Evolutionary conservation across 176 grass and related monocot genomes (phyloP).

Genomic region (Calamus simplicifolius): DNA sequence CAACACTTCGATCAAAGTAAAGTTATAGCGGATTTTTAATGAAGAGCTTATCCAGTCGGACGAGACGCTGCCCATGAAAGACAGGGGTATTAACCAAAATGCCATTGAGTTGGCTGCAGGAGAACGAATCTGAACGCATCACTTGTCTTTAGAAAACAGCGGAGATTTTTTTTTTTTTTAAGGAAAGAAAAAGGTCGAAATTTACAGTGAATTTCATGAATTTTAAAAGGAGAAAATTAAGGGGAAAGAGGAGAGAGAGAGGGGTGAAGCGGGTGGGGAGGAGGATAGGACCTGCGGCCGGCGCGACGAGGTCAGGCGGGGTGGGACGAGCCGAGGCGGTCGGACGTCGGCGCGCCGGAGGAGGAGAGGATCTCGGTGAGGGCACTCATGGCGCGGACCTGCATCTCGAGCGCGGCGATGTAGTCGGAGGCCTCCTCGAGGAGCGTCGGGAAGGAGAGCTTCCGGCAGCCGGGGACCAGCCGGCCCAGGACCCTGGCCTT

Average conservation of each 20-base stretch:
- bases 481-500: constrained; percentile 60
- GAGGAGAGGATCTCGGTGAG: constrained; percentile 62
- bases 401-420: constrained; percentile 89
- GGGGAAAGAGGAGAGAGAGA: constrained; percentile 5
- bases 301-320: constrained; percentile 13
- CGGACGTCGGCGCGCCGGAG: constrained; percentile 20
- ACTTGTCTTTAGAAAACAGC: constrained; percentile 4
- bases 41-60: too few relatives aligned
- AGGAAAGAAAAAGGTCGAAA: constrained; percentile 5
- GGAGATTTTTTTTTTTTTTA: neutral
- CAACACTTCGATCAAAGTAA: too few relatives aligned
- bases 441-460: constrained; percentile 54
- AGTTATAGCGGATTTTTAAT: too few relatives aligned
- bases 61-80: too few relatives aligned
- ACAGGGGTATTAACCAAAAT: too few relatives aligned
- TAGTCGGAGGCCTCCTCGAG: constrained; percentile 75
- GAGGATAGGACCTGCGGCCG: constrained; percentile 17
- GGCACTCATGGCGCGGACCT: constrained; percentile 76
- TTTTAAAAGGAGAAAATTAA: neutral
- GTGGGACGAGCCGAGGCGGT: neutral
- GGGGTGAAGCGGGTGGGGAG: neutral
- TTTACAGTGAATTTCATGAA: constrained; percentile 33
- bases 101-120: too few relatives aligned
- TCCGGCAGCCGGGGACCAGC: constrained; percentile 76
- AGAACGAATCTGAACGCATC: too few relatives aligned